Evolutionary conservation across 2,329 filamentous ascomycete genomes (phyloP), one percentile per base, ranked within the genome.

Genomic region (Orbilia blumenaviensis): DNA sequence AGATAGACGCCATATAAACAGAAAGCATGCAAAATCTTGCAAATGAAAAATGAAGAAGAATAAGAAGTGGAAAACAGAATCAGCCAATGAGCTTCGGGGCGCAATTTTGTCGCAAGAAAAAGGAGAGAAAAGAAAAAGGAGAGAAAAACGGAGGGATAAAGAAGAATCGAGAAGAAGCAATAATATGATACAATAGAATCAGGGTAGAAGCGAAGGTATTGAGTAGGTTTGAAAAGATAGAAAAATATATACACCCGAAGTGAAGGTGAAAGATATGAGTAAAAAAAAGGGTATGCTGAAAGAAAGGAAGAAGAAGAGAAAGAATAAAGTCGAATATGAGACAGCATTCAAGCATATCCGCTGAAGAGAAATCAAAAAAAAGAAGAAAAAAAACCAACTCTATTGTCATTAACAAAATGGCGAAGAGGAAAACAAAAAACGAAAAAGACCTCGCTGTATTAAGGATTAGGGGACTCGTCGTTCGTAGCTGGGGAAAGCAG

Each of bases 231-330:
- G 18, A 25, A 38, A 38, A 23, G 48, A 38, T 42, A 8, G 48
- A 66, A 38, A 34, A 64, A 61, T 75, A 73, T 76, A 14, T 78
- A 67, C 78, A 76, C 58, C 44, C 52, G 61, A 42, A 56, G 27
- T 32, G 48, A 80, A 77, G 56, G 54, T 69, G 66, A 48, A 21
- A 32, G 7, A 48, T 10, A 32, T 23, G 23, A 36, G 66, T 32
- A 56, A 69, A 25, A 79, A 62, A 9, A 32, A 21, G 75, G 80
- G 56, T 62, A 50, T n/a, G n/a, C n/a, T n/a, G 61, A 56, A 52
- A 38, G 44, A 25, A 64, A 21, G 46, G 44, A 78, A 80, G 80
- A 74, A 85, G 83, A 78, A 91, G 91, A 89, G 89, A 89, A 41
- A 41, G 27, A 16, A n/a, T 7, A n/a, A 38, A 54, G 48, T 16